Conservation (phyloP, 176 grass and related monocot species). For the Coix lacrymajobi region DNA sequence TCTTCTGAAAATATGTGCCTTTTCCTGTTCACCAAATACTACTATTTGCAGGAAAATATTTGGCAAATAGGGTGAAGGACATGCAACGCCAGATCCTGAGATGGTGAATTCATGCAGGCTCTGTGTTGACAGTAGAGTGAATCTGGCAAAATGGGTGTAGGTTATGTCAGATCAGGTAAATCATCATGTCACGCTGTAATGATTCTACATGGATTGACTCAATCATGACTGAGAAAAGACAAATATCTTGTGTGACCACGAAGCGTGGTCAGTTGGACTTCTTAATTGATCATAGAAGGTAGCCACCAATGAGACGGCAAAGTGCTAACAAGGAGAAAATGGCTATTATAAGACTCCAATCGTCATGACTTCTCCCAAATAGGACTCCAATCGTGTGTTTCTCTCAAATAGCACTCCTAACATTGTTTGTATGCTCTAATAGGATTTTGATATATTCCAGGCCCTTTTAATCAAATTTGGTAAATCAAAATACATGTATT, state of each 20-base stretch:
- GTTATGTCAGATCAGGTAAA: background rate
- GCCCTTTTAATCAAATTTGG: too few species aligned
- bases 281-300: background rate
- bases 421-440: too few species aligned
- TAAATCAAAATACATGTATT: too few species aligned
- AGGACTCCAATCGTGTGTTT: too few species aligned
- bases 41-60: too few species aligned
- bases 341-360: too few species aligned
- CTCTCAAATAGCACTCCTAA: too few species aligned
- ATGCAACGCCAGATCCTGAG: background rate
- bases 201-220: background rate
- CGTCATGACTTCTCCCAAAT: too few species aligned
- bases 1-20: background rate
- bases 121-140: background rate
- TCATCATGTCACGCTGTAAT: background rate
- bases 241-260: background rate
- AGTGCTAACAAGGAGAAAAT: slow-evolving; percentile 14
- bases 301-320: background rate
- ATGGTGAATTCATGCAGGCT: background rate
- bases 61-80: background rate
- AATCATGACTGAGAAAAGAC: background rate
- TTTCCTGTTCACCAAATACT: background rate
- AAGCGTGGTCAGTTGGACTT: background rate
- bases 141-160: background rate
- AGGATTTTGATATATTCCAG: too few species aligned